Percentiles rank a stretch among this genome's conserved stretches.
These are phyloP conservation scores for Elsinoe fawcettii DNA, from an alignment of 2,329 filamentous ascomycete species.

Conservation along the genomic window DNA sequence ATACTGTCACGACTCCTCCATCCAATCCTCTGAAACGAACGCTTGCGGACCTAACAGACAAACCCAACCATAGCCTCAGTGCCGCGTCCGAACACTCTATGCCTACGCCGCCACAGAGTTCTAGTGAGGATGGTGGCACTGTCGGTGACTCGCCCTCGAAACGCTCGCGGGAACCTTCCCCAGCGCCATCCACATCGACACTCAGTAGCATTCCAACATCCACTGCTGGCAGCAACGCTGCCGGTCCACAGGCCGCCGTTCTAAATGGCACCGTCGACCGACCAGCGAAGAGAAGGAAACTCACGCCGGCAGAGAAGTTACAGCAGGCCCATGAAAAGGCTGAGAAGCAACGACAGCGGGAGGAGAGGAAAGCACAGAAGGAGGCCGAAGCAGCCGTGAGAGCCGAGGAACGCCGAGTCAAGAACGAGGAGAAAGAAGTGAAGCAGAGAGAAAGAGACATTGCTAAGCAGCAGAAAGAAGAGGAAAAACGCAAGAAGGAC, in stretches of 20 bases:
- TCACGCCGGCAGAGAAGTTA: constrained; percentile 38
- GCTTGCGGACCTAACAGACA: background rate
- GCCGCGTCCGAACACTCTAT: background rate
- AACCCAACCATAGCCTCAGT: background rate
- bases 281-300: constrained; percentile 36
- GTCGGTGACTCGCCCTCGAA: background rate
- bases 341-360: constrained; percentile 28
- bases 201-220: constrained; percentile 25
- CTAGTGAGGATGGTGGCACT: constrained; percentile 7
- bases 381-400: constrained; percentile 26
- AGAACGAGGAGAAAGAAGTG: constrained; percentile 34
- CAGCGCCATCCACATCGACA: constrained; percentile 28
- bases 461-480: constrained; percentile 40
- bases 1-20: background rate
- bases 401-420: constrained; percentile 31
- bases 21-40: constrained; percentile 5
- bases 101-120: constrained; percentile 18
- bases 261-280: constrained; percentile 15
- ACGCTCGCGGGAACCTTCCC: constrained; percentile 23
- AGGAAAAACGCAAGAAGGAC: constrained; percentile 24
- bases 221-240: constrained; percentile 4
- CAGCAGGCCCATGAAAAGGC: constrained; percentile 33
- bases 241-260: background rate
- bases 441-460: constrained; percentile 39
- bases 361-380: constrained; percentile 25